Base-by-base conservation (phyloP, 768 basidiomycete species). In the Bullera alba region DNA sequence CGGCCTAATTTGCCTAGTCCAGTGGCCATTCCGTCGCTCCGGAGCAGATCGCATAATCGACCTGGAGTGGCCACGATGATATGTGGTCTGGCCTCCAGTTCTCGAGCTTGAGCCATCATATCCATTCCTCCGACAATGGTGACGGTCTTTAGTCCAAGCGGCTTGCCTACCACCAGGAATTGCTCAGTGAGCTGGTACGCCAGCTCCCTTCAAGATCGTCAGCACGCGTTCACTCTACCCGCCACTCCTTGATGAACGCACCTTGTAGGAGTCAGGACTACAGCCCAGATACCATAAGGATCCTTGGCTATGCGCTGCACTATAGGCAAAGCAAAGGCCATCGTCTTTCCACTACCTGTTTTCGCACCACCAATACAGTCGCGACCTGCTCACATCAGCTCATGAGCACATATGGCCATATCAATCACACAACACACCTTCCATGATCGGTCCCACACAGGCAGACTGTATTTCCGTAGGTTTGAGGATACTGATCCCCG, bases 121-220 rank as follows among this genome's bases (percentile, higher is more conserved):
- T 99, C 95, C 89, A 99, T 93, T 4, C 95, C 95, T 16, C 95
- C 95, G 2, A 97, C 91, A 27, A 96, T 76, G 6, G 96, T 90
- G 8, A 85, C 80, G 7, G 90, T 93, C 26, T 83, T 82, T 42
- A 89, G 73, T 63, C 84, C 89, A 51, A 95, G 74, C 10, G 88
- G 77, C 16, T 80, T 77, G 22, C 95, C 93, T 2, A 99, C 78
- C 4, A 91, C 91, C 2, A 83, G 81, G 70, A 97, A 96, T 69
- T 99, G 95, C 56, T 96, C 93, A 1, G 91, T 81, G 43, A 99
- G 90, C 67, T 99, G 95, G 67, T 96, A 96, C 0, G 95, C 95
- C 17, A 99, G 77, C 67, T 99, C 95, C 57, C 93, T 96, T 59
- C 16, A 7, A 5, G 7, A 12, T 49, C 10, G 51, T 39, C 44